Percentiles rank a stretch among this genome's conserved stretches.
These are phyloP conservation scores for Fusarium hostae DNA, from an alignment of 2,329 filamentous ascomycete species.

Conservation along the genomic window DNA sequence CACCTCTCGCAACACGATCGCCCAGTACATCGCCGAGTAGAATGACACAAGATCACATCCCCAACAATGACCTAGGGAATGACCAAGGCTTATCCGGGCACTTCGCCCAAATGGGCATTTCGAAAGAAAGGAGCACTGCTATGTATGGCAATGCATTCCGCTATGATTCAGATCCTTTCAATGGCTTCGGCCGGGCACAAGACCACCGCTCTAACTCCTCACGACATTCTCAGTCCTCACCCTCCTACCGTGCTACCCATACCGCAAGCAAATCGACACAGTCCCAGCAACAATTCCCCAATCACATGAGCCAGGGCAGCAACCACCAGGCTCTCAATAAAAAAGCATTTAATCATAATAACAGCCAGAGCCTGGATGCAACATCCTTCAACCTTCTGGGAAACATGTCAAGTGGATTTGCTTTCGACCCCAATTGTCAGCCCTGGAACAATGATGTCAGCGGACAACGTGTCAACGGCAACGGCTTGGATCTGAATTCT, in stretches of 20 bases:
- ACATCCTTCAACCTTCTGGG: constrained; percentile 43
- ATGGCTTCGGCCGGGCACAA: constrained; percentile 55
- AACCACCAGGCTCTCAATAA: constrained; percentile 51
- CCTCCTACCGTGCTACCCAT: constrained; percentile 45
- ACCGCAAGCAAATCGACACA: constrained; percentile 58
- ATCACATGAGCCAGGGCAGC: constrained; percentile 56
- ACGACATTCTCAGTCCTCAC: constrained; percentile 57
- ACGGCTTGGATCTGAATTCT: constrained; percentile 37
- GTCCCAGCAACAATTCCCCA: constrained; percentile 56
- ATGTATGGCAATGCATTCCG: constrained; percentile 42
- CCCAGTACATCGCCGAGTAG: constrained; percentile 69
- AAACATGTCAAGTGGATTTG: constrained; percentile 49
- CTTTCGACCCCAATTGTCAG: constrained; percentile 60
- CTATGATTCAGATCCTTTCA: constrained; percentile 37
- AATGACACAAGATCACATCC: constrained; percentile 61
- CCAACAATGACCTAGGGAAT: constrained; percentile 55
- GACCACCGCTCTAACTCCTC: constrained; percentile 68
- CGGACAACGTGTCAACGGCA: constrained; percentile 42
- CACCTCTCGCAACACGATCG: constrained; percentile 56
- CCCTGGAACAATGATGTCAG: constrained; percentile 55
- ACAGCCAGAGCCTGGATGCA: constrained; percentile 50
- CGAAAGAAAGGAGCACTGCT: constrained; percentile 37
- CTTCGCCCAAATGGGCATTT: constrained; percentile 31
- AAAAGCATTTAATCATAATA: constrained; percentile 39
- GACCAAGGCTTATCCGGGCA: constrained; percentile 58